Evolutionary conservation across 139 green algal species (phyloP).

Genomic region (Micractinium sp.): DNA sequence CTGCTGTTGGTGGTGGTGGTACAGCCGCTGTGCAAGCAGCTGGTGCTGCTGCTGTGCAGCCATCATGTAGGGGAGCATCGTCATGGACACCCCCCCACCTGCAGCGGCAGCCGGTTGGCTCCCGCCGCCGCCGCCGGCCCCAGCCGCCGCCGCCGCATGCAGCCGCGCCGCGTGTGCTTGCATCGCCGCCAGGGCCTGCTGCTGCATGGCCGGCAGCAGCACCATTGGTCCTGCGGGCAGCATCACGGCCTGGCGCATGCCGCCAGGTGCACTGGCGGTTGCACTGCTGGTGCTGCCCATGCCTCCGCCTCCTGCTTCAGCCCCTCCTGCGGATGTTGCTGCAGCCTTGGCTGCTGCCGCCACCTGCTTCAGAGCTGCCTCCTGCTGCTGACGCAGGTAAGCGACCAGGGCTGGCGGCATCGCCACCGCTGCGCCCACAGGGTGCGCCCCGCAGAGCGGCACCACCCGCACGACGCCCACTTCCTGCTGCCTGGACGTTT

Average conservation of each 20-base stretch:
- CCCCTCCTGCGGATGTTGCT: not conserved
- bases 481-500: not conserved
- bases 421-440: not conserved
- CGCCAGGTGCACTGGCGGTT: not conserved
- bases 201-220: not conserved
- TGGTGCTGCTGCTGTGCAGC: not conserved
- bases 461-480: not conserved
- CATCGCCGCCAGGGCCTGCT: not conserved
- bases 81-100: too few species aligned
- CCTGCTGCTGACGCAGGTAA: not conserved
- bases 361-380: not conserved
- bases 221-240: not conserved
- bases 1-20: not conserved
- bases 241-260: not conserved
- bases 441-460: not conserved
- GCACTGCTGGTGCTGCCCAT: not conserved
- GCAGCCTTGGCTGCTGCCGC: not conserved
- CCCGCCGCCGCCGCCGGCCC: not conserved
- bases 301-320: not conserved
- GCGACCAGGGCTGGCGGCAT: not conserved
- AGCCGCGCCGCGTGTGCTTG: not conserved
- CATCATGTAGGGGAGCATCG: too few species aligned
- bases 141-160: not conserved
- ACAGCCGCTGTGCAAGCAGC: not conserved
- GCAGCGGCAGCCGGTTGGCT: not conserved